phyloP scores from a whole-genome alignment of 73 alveolate genomes.

The Halteria grandinella region DNA sequence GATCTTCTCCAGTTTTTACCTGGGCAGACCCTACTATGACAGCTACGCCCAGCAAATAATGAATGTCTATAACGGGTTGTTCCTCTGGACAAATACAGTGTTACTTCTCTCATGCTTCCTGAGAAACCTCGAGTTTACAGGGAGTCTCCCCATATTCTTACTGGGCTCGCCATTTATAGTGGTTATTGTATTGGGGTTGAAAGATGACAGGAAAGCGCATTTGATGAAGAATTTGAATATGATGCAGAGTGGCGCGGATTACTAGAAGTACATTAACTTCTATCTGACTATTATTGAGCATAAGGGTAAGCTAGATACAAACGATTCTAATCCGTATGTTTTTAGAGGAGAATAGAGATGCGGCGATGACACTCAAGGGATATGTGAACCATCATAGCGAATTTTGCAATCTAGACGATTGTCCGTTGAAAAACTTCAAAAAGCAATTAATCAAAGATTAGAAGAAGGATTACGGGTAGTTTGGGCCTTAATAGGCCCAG shows the following conservation, averaged over 20 bases:
- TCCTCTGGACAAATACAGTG: constrained; percentile 67
- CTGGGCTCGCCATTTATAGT: constrained; percentile 81
- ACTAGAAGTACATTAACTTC: constrained; percentile 78
- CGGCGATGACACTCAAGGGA: constrained; percentile 88
- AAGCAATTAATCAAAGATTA: constrained; percentile 13
- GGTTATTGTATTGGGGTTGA: constrained; percentile 68
- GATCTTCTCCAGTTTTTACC: not conserved
- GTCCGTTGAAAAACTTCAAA: constrained; percentile 79
- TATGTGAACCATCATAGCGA: constrained; percentile 89
- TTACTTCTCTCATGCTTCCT: constrained; percentile 76
- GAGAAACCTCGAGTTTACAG: constrained; percentile 76
- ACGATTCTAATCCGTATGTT: constrained; percentile 51
- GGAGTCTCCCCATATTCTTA: constrained; percentile 77
- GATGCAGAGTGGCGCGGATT: constrained; percentile 81
- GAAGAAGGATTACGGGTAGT: constrained; percentile 26
- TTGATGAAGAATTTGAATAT: constrained; percentile 64
- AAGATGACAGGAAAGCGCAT: constrained; percentile 76
- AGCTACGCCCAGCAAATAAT: constrained; percentile 14
- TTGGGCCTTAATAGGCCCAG: constrained; percentile 28
- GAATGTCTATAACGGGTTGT: constrained; percentile 18
- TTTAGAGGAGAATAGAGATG: constrained; percentile 69
- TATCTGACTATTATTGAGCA: constrained; percentile 77
- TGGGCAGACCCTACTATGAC: constrained; percentile 27
- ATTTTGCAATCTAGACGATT: constrained; percentile 82
- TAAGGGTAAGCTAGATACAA: constrained; percentile 20